Base-by-base conservation (phyloP, 129 eudicot genomes). In the Arctium lappa region DNA sequence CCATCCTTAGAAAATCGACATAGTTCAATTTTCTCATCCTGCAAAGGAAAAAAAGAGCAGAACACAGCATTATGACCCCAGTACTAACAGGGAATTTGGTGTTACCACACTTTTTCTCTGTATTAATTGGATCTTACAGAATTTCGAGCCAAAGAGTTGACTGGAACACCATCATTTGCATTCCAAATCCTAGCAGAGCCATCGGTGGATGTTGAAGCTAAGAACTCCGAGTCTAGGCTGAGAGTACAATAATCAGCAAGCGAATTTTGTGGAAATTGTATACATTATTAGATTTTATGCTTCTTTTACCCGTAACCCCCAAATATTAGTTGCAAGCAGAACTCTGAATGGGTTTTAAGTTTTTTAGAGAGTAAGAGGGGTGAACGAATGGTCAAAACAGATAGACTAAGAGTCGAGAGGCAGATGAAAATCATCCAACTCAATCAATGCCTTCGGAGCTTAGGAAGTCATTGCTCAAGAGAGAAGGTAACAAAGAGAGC, bases 101-200 rank as follows among this genome's bases (percentile, higher is more conserved):
- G 8, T 2, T 37, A 10, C 65, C 72, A 66, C n/a, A n/a, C 12
- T 37, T 30, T 31, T 50, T 53, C 36, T 3, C 13, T 16, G 65
- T 60, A 62, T 16, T 48, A 73, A 65, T 33, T 73, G 72, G 18
- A 74, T 79, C 89, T 68, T 93, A 96, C 99, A 30, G 95, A 62
- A 53, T 82, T 87, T 80, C 99, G 93, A 76, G 92, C 81, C 91
- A 96, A 82, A 77, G 97, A 84, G 72, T 92, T 89, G 68, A 93
- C 73, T 50, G 92, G 95, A 85, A 89, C 90, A 80, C 99, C 98
- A 81, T 93, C 97, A 86, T 79, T 87, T 50, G 93, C 89, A 70
- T 96, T 93, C 98, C 99, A 96, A 72, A 96, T 87, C 93, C 97
- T 93, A 34, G 97, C 99, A 9, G 97, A 86, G 66, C 99, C 99